Evolutionary conservation across 371 early-diverging fungal species (phyloP).

Genomic region (Coemansia sp.): DNA sequence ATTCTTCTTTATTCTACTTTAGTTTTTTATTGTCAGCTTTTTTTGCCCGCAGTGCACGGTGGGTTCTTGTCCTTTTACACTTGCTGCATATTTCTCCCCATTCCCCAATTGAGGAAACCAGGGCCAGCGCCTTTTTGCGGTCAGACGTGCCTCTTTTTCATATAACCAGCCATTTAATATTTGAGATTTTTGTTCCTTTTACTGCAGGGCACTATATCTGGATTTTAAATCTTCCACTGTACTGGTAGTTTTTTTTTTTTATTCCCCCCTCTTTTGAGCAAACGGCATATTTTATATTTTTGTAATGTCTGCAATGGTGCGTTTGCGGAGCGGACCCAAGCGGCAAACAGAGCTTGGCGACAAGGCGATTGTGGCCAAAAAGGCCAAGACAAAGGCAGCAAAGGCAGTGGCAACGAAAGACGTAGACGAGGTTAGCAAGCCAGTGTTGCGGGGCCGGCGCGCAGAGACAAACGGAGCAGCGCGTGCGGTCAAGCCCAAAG

Average conservation of each 20-base stretch:
- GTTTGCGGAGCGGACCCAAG: conserved; percentile 39
- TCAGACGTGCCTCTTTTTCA: conserved; percentile 4
- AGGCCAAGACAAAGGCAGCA: conserved; percentile 3
- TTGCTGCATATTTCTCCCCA: not conserved
- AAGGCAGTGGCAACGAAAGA: conserved; percentile 1
- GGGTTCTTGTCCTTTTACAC: conserved; percentile 2
- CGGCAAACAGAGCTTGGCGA: conserved; percentile 8
- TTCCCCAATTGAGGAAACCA: not conserved
- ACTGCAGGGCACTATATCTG: not conserved
- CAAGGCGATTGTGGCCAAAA: conserved; percentile 9
- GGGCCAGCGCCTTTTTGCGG: not conserved
- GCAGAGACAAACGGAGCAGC: not conserved
- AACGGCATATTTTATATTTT: not conserved
- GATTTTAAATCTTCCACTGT: not conserved
- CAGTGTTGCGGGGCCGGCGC: not conserved
- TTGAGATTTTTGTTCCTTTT: not conserved
- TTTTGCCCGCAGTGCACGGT: not conserved
- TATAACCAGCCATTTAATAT: not conserved
- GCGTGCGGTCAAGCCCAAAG: not conserved
- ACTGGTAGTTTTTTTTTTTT: not conserved
- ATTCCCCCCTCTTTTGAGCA: not conserved
- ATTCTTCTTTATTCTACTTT: conserved; percentile 2
- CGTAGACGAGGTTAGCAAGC: not conserved
- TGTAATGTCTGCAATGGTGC: conserved; percentile 42
- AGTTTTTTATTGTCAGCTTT: too few species aligned